A percentile compares a stretch with the other conserved stretches of the same genome.
Conservation (phyloP, 164 flowering plant species). For the Buxus sempervirens region DNA sequence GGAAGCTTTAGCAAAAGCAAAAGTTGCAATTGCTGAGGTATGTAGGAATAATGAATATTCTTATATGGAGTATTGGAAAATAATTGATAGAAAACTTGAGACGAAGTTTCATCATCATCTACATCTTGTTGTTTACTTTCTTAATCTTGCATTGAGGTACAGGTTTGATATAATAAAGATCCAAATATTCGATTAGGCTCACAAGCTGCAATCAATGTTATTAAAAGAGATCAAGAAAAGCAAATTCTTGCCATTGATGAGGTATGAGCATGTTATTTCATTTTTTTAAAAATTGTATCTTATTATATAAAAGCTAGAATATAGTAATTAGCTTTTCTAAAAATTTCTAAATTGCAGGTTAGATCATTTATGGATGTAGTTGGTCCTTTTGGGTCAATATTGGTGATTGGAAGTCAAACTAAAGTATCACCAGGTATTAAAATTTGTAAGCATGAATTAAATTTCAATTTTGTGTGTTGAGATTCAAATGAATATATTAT, state of each 20-base stretch:
- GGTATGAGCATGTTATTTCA: neutral
- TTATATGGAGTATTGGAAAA: neutral
- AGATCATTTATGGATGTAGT: neutral
- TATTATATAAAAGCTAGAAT: no score
- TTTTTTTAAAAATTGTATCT: neutral
- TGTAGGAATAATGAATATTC: neutral
- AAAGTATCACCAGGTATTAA: neutral
- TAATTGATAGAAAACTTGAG: neutral
- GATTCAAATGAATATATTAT: neutral
- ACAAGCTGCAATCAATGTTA: neutral
- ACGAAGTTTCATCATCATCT: neutral
- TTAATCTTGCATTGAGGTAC: neutral
- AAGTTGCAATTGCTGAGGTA: neutral
- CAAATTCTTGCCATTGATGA: neutral
- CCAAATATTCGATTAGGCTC: neutral
- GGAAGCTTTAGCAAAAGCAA: neutral
- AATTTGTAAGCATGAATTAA: no score
- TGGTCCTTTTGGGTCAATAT: no score
- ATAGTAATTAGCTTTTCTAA: no score
- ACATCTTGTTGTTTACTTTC: neutral
- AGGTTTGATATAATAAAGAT: neutral
- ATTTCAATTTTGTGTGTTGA: no score
- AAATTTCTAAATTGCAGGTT: neutral
- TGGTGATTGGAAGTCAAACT: no score
- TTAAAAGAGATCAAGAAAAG: neutral